Conservation (phyloP, 2,329 filamentous ascomycete species). For the Aspergillus sp. region DNA sequence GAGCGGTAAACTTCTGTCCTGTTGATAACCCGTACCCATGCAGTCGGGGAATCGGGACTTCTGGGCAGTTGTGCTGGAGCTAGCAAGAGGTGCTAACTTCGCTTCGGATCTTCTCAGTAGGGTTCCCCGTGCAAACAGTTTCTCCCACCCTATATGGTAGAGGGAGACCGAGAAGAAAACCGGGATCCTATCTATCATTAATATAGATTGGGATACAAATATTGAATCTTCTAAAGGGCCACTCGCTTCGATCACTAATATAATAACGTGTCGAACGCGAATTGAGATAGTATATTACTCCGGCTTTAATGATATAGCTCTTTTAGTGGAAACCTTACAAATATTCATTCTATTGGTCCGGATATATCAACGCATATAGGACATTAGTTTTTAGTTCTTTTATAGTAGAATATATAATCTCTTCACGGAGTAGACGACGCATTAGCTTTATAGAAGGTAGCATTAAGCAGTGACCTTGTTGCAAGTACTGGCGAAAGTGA, state of each 20-base stretch:
- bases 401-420: conserved; percentile 22
- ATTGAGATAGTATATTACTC: conserved; percentile 25
- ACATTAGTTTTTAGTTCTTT: conserved; percentile 22
- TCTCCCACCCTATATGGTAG: conserved; percentile 26
- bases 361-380: conserved; percentile 20
- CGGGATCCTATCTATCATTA: neutral
- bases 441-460: neutral
- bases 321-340: conserved; percentile 12
- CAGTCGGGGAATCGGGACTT: conserved; percentile 23
- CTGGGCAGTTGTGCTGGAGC: conserved; percentile 24
- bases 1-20: conserved; percentile 15
- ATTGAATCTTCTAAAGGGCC: conserved; percentile 25
- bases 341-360: conserved; percentile 14
- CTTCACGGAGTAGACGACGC: conserved; percentile 16
- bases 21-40: conserved; percentile 26
- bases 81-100: conserved; percentile 29
- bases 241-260: conserved; percentile 13
- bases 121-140: conserved; percentile 22
- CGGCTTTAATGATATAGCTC: conserved; percentile 8
- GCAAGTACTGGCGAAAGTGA: too few relatives aligned
- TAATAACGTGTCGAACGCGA: conserved; percentile 10
- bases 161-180: conserved; percentile 21
- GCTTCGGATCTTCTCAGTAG: conserved; percentile 27
- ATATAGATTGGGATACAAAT: conserved; percentile 23
- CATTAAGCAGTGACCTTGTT: neutral